A percentile compares a stretch with the other conserved stretches of the same genome.
Evolutionary conservation across 805 yeast genomes (phyloP).

Genomic region (Kodamaea jinghongensis): DNA sequence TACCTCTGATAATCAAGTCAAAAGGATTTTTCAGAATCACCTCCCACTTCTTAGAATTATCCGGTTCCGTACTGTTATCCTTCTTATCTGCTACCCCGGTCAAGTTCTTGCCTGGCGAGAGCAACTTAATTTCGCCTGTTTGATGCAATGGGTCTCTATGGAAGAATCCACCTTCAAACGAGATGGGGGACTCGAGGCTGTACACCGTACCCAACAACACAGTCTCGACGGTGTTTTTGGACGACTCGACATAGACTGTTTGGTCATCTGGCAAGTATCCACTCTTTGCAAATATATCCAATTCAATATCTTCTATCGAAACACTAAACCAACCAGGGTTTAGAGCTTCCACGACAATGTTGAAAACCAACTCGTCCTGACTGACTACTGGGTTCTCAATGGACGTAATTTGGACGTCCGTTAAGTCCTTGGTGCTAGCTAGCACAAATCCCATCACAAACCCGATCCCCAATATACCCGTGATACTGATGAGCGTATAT

Average conservation of each 20-base stretch:
- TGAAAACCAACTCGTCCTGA: constrained; percentile 81
- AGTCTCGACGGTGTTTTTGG: constrained; percentile 46
- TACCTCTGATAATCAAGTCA: constrained; percentile 81
- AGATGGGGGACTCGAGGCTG: constrained; percentile 67
- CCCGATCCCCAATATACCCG: constrained; percentile 63
- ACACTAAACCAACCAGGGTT: constrained; percentile 85
- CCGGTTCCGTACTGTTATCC: constrained; percentile 24
- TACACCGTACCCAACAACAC: constrained; percentile 70
- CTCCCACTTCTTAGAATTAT: constrained; percentile 64
- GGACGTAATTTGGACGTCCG: constrained; percentile 57
- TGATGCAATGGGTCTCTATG: constrained; percentile 57
- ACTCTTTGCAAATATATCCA: constrained; percentile 83
- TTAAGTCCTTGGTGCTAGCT: constrained; percentile 83
- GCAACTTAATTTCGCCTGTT: constrained; percentile 64
- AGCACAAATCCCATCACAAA: constrained; percentile 79
- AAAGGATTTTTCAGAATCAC: constrained; percentile 74
- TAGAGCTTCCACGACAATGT: constrained; percentile 70
- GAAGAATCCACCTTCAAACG: constrained; percentile 76
- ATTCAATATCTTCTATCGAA: constrained; percentile 58
- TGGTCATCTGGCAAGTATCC: constrained; percentile 38
- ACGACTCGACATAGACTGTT: background rate
- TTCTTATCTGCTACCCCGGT: constrained; percentile 18
- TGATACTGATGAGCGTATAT: constrained; percentile 44
- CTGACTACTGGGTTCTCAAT: constrained; percentile 73
- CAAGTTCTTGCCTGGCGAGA: constrained; percentile 63